Evolutionary conservation across 495 filamentous ascomycete genomes (phyloP).

Genomic region (Daldinia decipiens): DNA sequence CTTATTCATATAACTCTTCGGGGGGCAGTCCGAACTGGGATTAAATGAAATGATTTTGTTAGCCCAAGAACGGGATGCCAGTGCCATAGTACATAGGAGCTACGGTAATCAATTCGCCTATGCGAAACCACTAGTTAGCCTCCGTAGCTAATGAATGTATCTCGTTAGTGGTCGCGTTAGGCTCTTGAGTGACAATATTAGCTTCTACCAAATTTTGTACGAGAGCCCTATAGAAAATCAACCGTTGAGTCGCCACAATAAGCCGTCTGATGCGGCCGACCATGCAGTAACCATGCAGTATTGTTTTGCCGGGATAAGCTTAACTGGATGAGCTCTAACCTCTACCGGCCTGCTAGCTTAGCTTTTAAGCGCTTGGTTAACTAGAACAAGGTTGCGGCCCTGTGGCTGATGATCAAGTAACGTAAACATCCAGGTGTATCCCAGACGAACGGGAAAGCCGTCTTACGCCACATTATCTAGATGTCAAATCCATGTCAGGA

Average conservation of each 20-base stretch:
- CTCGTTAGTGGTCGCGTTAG: slow-evolving; percentile 7
- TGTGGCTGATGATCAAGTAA: slow-evolving; percentile 9
- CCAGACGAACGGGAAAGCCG: slow-evolving; percentile 19
- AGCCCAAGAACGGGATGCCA: background rate
- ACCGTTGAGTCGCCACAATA: slow-evolving; percentile 28
- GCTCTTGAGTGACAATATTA: background rate
- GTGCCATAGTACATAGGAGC: background rate
- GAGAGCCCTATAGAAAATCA: background rate
- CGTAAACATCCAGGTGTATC: slow-evolving; percentile 7
- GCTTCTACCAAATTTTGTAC: background rate
- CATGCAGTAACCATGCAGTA: slow-evolving; percentile 29
- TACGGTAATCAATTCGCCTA: background rate
- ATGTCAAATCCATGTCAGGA: slow-evolving; percentile 37
- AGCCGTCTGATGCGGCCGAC: slow-evolving; percentile 26
- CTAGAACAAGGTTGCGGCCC: background rate
- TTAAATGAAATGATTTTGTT: slow-evolving; percentile 15
- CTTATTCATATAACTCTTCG: slow-evolving; percentile 7
- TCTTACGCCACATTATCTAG: slow-evolving; percentile 16
- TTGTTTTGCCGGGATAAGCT: slow-evolving; percentile 11
- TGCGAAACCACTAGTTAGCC: slow-evolving; percentile 19
- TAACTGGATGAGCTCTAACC: slow-evolving; percentile 5
- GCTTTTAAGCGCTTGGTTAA: background rate
- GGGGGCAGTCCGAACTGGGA: slow-evolving; percentile 2
- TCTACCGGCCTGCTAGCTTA: background rate
- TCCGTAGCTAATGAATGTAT: background rate